Percentiles rank a stretch among this genome's conserved stretches.
These are phyloP conservation scores for Adansonia rubrostipa DNA, from an alignment of 441 rosid species.

Conservation along the genomic window DNA sequence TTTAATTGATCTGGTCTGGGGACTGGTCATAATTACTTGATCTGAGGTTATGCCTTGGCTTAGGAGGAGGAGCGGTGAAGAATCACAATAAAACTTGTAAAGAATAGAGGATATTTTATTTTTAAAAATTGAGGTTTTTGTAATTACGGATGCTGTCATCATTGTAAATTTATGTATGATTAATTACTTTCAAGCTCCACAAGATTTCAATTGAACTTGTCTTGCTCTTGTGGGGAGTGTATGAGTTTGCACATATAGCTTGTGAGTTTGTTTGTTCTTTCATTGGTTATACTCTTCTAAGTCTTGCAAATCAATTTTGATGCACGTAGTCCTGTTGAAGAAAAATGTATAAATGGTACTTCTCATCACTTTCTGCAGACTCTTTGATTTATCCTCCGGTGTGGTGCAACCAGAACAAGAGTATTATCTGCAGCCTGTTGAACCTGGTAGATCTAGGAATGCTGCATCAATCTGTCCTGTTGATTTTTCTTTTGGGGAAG, in stretches of 20 bases:
- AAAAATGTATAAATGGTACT: conserved; percentile 1
- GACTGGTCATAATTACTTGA: neutral
- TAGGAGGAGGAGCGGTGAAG: neutral
- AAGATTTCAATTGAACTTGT: conserved; percentile 6
- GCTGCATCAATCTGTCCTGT: conserved; percentile 85
- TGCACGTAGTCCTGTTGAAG: neutral
- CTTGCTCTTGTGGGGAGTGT: conserved; percentile 6
- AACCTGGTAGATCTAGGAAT: conserved; percentile 73
- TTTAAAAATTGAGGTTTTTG: neutral
- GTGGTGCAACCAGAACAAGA: conserved; percentile 88
- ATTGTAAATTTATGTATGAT: neutral
- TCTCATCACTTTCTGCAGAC: conserved; percentile 48
- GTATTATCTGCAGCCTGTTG: conserved; percentile 86
- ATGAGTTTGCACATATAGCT: conserved; percentile 4
- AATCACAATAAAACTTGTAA: neutral
- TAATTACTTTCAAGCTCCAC: conserved; percentile 3
- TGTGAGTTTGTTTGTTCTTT: neutral
- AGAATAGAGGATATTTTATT: conserved; percentile 6
- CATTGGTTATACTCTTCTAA: conserved; percentile 1
- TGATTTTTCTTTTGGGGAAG: conserved; percentile 86
- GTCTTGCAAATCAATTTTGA: neutral
- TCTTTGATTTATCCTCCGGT: conserved; percentile 79
- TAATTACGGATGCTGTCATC: conserved; percentile 12
- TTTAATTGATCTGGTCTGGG: conserved; percentile 7
- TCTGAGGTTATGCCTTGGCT: conserved; percentile 6